Evolutionary conservation across 2,329 filamentous ascomycete species (phyloP), one percentile per base, ranked within the genome.

Genomic region (Juglanconis oblonga): DNA sequence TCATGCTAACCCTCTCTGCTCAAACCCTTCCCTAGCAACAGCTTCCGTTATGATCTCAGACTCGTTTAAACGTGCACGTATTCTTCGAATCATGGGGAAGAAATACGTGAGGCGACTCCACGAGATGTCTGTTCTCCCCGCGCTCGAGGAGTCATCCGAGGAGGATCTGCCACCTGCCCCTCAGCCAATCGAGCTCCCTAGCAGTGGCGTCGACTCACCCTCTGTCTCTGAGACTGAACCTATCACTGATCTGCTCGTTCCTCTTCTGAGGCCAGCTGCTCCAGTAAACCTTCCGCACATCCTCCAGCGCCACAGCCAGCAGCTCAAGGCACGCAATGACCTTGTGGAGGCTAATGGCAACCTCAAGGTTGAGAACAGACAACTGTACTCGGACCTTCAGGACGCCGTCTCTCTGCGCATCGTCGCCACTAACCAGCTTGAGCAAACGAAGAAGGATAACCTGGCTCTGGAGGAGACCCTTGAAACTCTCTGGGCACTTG

Each of bases 401-500:
- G 57, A 57, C 6, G 44, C 52, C 2, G 31, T 57, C 2, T 57
- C 57, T 24, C 42, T 48, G 33, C 38, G 35, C 1, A 33, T 60
- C 10, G 35, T 60, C 5, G 36, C 11, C 11, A 36, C 48, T 10
- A 50, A 56, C 2, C 36, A 61, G 35, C 57, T 60, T 9, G 32
- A 54, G 35, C 53, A 48, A 9, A n/a, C 17, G 11, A 51, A 49
- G 13, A 35, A 32, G 6, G 33, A 54, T 9, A 11, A 33, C 35
- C 17, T 32, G 11, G 54, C 29, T 5, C 17, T 53, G 32, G 38
- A 52, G 4, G 45, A 24, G 9, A 48, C 54, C 9, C 10, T 60
- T 7, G 50, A 38, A 9, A 6, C 33, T 3, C 50, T 60, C 4
- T 60, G 61, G 61, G 31, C 52, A 8, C 4, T 60, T 10, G 57